phyloP scores from a whole-genome alignment of 2,329 filamentous ascomycete genomes.

The Paradendryphiella salina region DNA sequence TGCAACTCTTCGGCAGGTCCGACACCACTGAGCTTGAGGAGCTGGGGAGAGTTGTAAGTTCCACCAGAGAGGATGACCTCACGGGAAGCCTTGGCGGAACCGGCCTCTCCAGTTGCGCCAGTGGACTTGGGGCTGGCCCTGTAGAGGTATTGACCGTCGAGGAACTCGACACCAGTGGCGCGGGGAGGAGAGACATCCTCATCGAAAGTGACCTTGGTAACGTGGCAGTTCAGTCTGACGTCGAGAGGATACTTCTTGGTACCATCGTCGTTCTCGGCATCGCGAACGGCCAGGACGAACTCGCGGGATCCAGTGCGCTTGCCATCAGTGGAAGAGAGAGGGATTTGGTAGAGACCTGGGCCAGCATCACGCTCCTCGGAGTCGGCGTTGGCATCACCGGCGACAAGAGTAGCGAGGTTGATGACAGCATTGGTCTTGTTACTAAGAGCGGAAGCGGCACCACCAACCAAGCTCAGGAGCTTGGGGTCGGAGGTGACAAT shows the following conservation, averaged over 20 bases:
- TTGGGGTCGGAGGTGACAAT: constrained; percentile 58
- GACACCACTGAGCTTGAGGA: constrained; percentile 67
- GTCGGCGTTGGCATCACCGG: constrained; percentile 58
- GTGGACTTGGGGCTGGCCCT: constrained; percentile 46
- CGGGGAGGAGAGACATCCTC: constrained; percentile 62
- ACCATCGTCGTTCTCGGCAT: constrained; percentile 55
- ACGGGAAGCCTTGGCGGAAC: constrained; percentile 37
- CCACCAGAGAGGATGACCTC: constrained; percentile 50
- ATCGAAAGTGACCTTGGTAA: constrained; percentile 68
- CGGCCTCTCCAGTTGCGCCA: constrained; percentile 44
- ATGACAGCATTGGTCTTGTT: constrained; percentile 42
- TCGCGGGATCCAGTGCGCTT: constrained; percentile 60
- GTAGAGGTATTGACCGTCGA: constrained; percentile 50
- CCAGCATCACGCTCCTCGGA: constrained; percentile 51
- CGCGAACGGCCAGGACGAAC: constrained; percentile 57
- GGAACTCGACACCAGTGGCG: constrained; percentile 51
- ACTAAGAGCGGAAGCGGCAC: constrained; percentile 58
- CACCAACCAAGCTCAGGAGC: constrained; percentile 57
- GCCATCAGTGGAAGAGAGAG: constrained; percentile 55
- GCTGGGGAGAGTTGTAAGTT: constrained; percentile 65
- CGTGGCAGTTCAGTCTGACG: constrained; percentile 63
- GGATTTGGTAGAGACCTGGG: constrained; percentile 61
- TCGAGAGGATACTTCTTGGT: constrained; percentile 61
- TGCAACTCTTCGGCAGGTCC: constrained; percentile 59
- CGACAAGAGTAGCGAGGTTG: constrained; percentile 45